Conservation (phyloP, 495 filamentous ascomycete species). For the Aspergillus avenaceus region DNA sequence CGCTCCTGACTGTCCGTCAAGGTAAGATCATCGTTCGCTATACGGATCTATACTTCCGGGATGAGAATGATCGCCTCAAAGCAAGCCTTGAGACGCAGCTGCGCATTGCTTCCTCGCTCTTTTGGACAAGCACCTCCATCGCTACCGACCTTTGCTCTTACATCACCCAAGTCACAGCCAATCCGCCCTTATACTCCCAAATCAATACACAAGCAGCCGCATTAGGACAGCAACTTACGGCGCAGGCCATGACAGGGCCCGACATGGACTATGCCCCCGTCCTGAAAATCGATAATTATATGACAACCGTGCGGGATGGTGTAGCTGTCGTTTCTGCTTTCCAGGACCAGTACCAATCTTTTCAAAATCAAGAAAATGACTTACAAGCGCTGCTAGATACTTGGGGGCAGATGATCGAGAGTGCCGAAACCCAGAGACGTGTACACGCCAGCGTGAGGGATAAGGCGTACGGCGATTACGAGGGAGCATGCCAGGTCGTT, state of each 20-base stretch:
- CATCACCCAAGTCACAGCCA: neutral
- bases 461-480: too few relatives aligned
- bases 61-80: neutral
- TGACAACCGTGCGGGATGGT: neutral
- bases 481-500: neutral
- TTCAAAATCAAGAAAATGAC: neutral
- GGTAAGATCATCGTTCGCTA: neutral
- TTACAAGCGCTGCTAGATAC: too few relatives aligned
- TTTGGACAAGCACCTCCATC: neutral
- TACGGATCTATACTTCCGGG: neutral
- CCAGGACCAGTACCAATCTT: neutral
- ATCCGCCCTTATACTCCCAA: neutral
- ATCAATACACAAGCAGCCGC: slow-evolving; percentile 3
- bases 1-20: neutral
- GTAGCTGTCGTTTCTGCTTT: neutral
- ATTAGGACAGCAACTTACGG: slow-evolving; percentile 6
- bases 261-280: slow-evolving; percentile 1
- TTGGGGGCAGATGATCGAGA: too few relatives aligned
- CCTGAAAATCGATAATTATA: neutral
- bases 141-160: neutral
- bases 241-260: slow-evolving; percentile 5
- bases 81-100: neutral
- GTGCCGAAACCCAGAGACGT: too few relatives aligned
- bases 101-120: neutral
- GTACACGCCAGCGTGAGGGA: too few relatives aligned